Conservation (phyloP, 495 filamentous ascomycete species). For the Aspergillus carlsbadensis region DNA sequence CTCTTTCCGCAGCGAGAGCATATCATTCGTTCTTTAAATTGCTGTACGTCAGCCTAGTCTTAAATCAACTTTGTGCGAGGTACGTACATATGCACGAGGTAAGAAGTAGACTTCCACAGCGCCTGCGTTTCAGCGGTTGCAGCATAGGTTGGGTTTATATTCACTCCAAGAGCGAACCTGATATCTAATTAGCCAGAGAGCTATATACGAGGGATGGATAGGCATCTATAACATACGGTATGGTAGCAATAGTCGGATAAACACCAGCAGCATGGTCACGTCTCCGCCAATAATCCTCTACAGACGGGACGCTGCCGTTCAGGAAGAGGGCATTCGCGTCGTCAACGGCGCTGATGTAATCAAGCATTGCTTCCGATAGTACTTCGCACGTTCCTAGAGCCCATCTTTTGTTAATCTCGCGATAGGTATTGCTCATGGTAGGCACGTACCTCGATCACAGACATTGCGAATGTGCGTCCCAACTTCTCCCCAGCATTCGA, state of each 20-base stretch:
- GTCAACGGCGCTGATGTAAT: conserved; percentile 7
- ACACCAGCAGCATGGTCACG: conserved; percentile 10
- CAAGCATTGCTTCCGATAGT: conserved; percentile 1
- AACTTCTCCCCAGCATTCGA: conserved; percentile 11
- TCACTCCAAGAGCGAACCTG: conserved; percentile 3
- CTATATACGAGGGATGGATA: not conserved
- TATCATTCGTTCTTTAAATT: not conserved
- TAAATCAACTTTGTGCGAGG: not conserved
- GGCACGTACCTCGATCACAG: conserved; percentile 1
- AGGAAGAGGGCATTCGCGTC: conserved; percentile 3
- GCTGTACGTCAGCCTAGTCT: not conserved
- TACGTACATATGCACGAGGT: conserved; percentile 10
- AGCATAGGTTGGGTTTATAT: not conserved
- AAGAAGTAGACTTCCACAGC: conserved; percentile 12
- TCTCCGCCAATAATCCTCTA: conserved; percentile 2
- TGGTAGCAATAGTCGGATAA: conserved; percentile 11
- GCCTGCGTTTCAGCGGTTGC: not conserved
- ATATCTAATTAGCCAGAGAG: not conserved
- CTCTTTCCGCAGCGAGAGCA: conserved; percentile 2
- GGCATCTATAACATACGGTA: conserved; percentile 3
- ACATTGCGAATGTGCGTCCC: conserved; percentile 1
- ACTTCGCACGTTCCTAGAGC: not conserved
- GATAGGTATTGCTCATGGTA: not conserved
- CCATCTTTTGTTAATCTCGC: not conserved
- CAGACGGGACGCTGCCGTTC: conserved; percentile 3